phyloP scores from a whole-genome alignment of 257 asterid genomes.

The Solanum ossicruentum region DNA sequence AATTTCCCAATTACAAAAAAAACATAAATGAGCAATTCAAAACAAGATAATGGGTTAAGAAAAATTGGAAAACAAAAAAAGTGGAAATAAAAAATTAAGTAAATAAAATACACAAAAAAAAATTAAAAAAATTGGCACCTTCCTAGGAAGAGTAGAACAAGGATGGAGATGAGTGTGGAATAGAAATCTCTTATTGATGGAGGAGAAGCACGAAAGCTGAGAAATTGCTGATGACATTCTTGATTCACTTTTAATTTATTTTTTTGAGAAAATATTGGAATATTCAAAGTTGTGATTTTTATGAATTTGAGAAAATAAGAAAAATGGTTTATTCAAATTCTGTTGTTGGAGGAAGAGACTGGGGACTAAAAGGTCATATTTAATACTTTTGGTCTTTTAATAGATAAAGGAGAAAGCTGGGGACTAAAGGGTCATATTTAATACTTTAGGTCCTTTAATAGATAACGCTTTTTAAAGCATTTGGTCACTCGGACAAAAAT shows the following conservation, averaged over 20 bases:
- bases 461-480: too few species aligned
- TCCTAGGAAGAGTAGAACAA: not conserved
- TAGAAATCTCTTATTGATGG: not conserved
- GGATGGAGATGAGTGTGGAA: conserved; percentile 7
- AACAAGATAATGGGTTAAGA: not conserved
- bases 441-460: too few species aligned
- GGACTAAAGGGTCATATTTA: too few species aligned
- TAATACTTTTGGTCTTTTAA: not conserved
- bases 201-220: conserved; percentile 20
- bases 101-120: not conserved
- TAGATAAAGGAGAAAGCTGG: not conserved
- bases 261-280: not conserved
- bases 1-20: not conserved
- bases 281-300: not conserved
- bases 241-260: not conserved
- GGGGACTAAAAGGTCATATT: not conserved
- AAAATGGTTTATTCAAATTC: not conserved
- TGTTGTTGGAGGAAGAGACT: not conserved
- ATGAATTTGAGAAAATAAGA: not conserved
- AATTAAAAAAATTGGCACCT: conserved; percentile 1
- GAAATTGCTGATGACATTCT: conserved; percentile 18
- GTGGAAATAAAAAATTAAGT: not conserved
- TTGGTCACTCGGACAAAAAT: too few species aligned
- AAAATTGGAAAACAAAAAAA: not conserved
- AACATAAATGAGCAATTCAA: not conserved